Evolutionary conservation across 2,329 filamentous ascomycete genomes (phyloP), one percentile per base, ranked within the genome.

Genomic region (Parafenestella ontariensis): DNA sequence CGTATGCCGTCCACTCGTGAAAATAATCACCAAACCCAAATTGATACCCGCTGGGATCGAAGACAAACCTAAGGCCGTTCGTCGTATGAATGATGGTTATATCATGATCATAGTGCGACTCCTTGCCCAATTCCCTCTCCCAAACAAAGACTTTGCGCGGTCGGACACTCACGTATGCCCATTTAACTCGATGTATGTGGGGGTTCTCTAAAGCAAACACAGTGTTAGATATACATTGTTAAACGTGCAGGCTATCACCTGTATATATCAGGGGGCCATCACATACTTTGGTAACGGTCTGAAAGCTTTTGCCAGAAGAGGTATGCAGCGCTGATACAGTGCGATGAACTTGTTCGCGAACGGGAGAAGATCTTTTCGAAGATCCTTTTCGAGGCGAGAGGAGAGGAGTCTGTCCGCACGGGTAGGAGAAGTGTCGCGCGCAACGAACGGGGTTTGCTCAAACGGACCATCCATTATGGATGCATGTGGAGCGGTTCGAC

Each of bases 11-110:
- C 20, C 39, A n/a, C 20, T 26, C 17, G 8, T 42, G 20, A 6
- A n/a, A 3, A 15, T 24, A 42, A 20, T 24, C 39, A 4, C 26
- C 20, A 23, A 51, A 45, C 5, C 48, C 48, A 24, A 51, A 51
- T 41, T 39, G 48, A 29, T 51, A 34, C 26, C 28, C 39, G 3
- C 40, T 51, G 13, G 41, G 41, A 20, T 51, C 48, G 31, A 44
- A 45, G 29, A 46, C 48, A 20, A 51, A 39, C 6, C 15, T 20
- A 5, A 9, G 31, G 15, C 24, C 41, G 20, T n/a, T n/a, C 5
- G 15, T 15, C 10, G 21, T n/a, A 26, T 24, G 20, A n/a, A 42
- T 23, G 39, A 42, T 26, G 18, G 24, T 10, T 5, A 31, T 31
- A 31, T 31, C 29, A 10, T 31, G 29, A 3, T 7, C 5, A 10